A percentile compares a stretch with the other conserved stretches of the same genome.
These are phyloP conservation scores for Backusella macrospora DNA, from an alignment of 192 early-diverging fungal species.

Conservation along the genomic window DNA sequence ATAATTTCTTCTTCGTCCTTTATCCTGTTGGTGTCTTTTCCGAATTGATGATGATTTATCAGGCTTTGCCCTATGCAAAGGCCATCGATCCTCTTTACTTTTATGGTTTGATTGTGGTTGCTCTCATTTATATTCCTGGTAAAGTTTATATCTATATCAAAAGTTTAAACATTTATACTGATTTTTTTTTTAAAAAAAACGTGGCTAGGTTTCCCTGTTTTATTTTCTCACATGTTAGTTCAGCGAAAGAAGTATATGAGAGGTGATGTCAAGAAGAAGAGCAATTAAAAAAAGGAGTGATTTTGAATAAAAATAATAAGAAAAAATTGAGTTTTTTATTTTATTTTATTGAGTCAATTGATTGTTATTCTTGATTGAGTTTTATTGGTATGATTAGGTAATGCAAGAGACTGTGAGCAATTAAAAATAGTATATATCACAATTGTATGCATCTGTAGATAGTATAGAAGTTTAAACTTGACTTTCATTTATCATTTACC, in stretches of 20 bases:
- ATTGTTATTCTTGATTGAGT: too few relatives aligned
- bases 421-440: too few relatives aligned
- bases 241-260: conserved; percentile 80
- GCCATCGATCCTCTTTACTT: conserved; percentile 57
- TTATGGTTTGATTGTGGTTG: conserved; percentile 59
- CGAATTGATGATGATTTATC: conserved; percentile 80
- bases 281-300: neutral
- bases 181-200: conserved; percentile 9
- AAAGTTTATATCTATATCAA: conserved; percentile 22
- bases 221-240: conserved; percentile 92
- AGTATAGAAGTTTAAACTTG: too few relatives aligned
- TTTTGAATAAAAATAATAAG: too few relatives aligned
- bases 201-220: conserved; percentile 70
- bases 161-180: neutral
- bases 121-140: conserved; percentile 76
- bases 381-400: too few relatives aligned
- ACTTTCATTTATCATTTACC: too few relatives aligned
- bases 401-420: too few relatives aligned
- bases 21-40: conserved; percentile 90
- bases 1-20: conserved; percentile 92
- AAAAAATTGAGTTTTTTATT: too few relatives aligned
- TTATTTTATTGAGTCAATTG: too few relatives aligned
- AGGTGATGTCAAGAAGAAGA: conserved; percentile 1
- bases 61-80: conserved; percentile 64
- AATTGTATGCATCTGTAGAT: too few relatives aligned